Base-by-base conservation (phyloP, 306 rosid species). In the Corylus americana region DNA sequence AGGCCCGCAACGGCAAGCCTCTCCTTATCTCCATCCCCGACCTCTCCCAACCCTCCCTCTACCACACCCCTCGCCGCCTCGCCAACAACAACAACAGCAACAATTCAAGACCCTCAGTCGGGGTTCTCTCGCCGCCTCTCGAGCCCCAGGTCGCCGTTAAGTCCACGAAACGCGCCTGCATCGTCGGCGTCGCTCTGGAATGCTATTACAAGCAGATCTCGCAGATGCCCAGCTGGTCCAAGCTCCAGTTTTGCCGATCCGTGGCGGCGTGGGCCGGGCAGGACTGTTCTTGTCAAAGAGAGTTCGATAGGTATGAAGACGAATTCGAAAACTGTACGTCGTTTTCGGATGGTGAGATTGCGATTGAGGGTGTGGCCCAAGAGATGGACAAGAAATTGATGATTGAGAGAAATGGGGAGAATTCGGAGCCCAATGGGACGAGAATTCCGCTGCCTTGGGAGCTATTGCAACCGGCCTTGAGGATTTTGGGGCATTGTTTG, bases 211-310 rank as follows among this genome's bases (percentile, higher is more conserved):
- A 90, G 77, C 97, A 93, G 90, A 93, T 95, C 91, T 91, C 98
- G 35, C 98, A 95, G 79, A 91, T 95, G 99, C 99, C 99, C 8
- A 71, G 87, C 22, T 95, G 98, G 97, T 95, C 99, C 4, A 95
- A 95, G 88, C 86, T 90, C n/a, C 90, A 91, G 25, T 89, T 95
- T 57, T 93, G 96, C 73, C 83, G 78, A 48, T 91, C 90, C 76
- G 83, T 86, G 0, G 89, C 97, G 0, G 82, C 83, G 1, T 95
- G 98, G 98, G 97, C 99, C 2, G 99, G 99, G 27, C 86, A 85
- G 80, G 91, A 90, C 58, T 95, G 99, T 71, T 80, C 90, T 45
- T 95, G 99, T 78, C 85, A 55, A 22, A 55, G 57, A 10, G 88
- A 91, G 48, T 77, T 95, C 47, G 93, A 88, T 7, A 81, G 0